Percentiles rank a stretch among this genome's conserved stretches.
Conservation (phyloP, 805 yeast genomes). For the Nakazawaea siamensis region DNA sequence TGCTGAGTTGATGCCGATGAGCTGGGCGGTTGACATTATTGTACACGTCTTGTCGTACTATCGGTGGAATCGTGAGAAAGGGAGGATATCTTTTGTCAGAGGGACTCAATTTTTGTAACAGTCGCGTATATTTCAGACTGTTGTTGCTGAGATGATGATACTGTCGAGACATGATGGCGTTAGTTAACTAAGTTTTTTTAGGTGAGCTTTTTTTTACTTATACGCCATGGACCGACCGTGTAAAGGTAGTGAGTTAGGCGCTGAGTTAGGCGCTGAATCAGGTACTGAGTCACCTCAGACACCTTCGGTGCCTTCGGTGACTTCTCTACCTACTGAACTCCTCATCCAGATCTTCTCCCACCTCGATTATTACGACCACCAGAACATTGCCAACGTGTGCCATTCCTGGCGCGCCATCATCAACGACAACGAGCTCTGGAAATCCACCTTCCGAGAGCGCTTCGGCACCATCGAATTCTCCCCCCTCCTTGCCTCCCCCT, state of each 20-base stretch:
- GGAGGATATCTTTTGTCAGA: constrained; percentile 2
- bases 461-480: constrained; percentile 34
- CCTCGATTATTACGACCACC: constrained; percentile 36
- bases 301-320: not conserved
- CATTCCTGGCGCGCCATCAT: constrained; percentile 37
- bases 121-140: constrained; percentile 1
- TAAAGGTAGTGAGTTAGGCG: too few relatives aligned
- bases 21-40: not conserved
- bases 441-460: constrained; percentile 30
- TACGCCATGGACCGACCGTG: too few relatives aligned
- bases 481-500: constrained; percentile 30
- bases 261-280: too few relatives aligned
- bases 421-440: constrained; percentile 40
- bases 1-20: too few relatives aligned
- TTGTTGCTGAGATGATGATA: constrained; percentile 5
- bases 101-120: not conserved
- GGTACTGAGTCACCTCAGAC: not conserved
- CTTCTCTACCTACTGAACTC: constrained; percentile 37
- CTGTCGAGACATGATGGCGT: too few relatives aligned
- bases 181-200: too few relatives aligned
- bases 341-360: constrained; percentile 35
- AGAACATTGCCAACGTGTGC: constrained; percentile 34
- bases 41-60: constrained; percentile 7
- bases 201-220: too few relatives aligned
- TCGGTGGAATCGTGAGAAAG: constrained; percentile 1